Percentiles rank a stretch among this genome's conserved stretches.
phyloP scores from a whole-genome alignment of 2,329 filamentous ascomycete species.

The Phoma sp. region DNA sequence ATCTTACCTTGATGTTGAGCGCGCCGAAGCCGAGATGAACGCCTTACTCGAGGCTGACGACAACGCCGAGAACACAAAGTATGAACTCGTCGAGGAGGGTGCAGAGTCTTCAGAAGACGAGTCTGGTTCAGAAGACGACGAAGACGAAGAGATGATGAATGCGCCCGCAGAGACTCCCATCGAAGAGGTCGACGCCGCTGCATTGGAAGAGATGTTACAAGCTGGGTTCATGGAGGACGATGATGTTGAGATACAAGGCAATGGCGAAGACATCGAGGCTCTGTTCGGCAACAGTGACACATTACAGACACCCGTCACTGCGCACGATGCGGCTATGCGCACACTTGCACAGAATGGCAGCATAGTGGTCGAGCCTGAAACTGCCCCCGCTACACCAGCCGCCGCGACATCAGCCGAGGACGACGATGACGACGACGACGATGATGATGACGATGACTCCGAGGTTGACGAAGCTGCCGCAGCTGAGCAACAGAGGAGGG shows the following conservation, averaged over 20 bases:
- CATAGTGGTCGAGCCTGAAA: conserved; percentile 40
- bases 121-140: conserved; percentile 46
- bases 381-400: conserved; percentile 40
- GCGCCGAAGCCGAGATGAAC: conserved; percentile 81
- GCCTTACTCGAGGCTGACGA: conserved; percentile 76
- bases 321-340: conserved; percentile 49
- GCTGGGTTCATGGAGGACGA: conserved; percentile 47
- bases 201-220: conserved; percentile 43
- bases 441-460: conserved; percentile 54
- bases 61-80: conserved; percentile 61
- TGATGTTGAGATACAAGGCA: conserved; percentile 40
- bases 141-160: conserved; percentile 53
- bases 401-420: conserved; percentile 50
- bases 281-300: conserved; percentile 36
- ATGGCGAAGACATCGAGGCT: conserved; percentile 42
- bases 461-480: conserved; percentile 58
- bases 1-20: conserved; percentile 82
- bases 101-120: conserved; percentile 54
- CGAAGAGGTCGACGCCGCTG: conserved; percentile 50
- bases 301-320: conserved; percentile 44
- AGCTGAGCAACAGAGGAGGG: conserved; percentile 53
- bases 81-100: conserved; percentile 62
- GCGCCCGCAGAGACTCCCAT: conserved; percentile 51
- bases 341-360: conserved; percentile 40
- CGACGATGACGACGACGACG: conserved; percentile 54